Conservation (phyloP, 139 green algal genomes). For the Chlamydomonas incerta region DNA sequence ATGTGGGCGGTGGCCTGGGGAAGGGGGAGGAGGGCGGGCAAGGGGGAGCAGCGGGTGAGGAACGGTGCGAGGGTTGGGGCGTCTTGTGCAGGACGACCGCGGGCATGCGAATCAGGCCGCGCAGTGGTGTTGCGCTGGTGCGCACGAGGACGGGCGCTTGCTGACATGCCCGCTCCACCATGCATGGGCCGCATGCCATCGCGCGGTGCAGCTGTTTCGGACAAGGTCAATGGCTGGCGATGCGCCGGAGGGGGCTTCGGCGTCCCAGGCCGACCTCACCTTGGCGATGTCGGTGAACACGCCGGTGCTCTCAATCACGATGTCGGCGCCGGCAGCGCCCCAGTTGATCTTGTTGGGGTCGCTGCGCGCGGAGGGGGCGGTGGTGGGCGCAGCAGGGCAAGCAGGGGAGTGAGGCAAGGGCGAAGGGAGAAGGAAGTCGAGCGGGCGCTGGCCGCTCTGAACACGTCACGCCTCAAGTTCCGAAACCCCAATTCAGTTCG, state of each 20-base stretch:
- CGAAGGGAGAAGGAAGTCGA: neutral
- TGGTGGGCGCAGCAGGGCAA: neutral
- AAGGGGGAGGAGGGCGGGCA: too few species aligned
- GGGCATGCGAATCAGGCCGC: too few species aligned
- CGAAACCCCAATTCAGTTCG: neutral
- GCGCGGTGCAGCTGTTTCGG: too few species aligned
- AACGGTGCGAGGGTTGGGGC: too few species aligned
- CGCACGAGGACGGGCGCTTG: too few species aligned
- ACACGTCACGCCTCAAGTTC: neutral
- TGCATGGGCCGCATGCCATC: too few species aligned
- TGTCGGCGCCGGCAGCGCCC: conserved; percentile 80
- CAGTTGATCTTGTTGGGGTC: conserved; percentile 91
- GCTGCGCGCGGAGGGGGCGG: conserved; percentile 43
- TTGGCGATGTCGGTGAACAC: conserved; percentile 94
- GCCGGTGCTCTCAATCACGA: conserved; percentile 94
- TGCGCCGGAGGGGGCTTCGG: too few species aligned
- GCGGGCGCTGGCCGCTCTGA: neutral
- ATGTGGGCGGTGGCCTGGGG: conserved; percentile 77
- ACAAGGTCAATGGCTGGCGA: too few species aligned
- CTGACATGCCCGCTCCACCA: too few species aligned
- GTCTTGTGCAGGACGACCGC: too few species aligned
- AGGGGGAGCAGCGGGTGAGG: neutral
- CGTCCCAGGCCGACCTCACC: too few species aligned
- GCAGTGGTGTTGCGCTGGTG: too few species aligned
- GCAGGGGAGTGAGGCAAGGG: neutral